A percentile compares a stretch with the other conserved stretches of the same genome.
Conservation (phyloP, 495 filamentous ascomycete genomes). For the Pseudevernia furfuracea region DNA sequence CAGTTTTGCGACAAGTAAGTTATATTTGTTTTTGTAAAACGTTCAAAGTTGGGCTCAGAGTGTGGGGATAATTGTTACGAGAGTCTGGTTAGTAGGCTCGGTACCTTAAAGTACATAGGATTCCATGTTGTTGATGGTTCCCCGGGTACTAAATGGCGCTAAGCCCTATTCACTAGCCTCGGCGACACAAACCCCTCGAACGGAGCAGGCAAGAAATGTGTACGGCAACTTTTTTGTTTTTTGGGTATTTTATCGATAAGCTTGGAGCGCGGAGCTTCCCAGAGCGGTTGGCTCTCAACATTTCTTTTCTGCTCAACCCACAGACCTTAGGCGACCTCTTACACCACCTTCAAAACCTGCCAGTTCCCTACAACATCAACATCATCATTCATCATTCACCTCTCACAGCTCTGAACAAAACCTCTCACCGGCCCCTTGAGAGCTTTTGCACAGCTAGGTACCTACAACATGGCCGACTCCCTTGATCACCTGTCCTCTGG, state of each 20-base stretch:
- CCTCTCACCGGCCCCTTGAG: neutral
- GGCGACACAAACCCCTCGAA: neutral
- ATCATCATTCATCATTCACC: neutral
- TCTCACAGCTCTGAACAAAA: neutral
- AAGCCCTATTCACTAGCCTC: neutral
- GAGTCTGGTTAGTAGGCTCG: neutral
- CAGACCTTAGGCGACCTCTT: neutral
- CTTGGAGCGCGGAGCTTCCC: neutral
- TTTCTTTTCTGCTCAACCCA: constrained; percentile 1
- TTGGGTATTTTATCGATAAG: neutral
- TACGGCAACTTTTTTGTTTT: too few species aligned
- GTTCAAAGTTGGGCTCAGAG: neutral
- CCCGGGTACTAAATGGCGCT: neutral
- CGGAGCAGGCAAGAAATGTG: too few species aligned
- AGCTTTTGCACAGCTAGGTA: constrained; percentile 7
- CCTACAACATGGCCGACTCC: constrained; percentile 48
- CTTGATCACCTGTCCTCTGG: constrained; percentile 72
- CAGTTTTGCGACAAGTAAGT: neutral
- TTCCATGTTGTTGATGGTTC: neutral
- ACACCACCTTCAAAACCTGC: neutral
- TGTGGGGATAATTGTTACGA: neutral
- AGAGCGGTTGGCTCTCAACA: neutral
- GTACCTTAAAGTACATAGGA: too few species aligned
- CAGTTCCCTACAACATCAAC: neutral
- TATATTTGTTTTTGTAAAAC: neutral